Base-by-base conservation (phyloP, 768 basidiomycete species). In the Peribolospora kevripleyi region DNA sequence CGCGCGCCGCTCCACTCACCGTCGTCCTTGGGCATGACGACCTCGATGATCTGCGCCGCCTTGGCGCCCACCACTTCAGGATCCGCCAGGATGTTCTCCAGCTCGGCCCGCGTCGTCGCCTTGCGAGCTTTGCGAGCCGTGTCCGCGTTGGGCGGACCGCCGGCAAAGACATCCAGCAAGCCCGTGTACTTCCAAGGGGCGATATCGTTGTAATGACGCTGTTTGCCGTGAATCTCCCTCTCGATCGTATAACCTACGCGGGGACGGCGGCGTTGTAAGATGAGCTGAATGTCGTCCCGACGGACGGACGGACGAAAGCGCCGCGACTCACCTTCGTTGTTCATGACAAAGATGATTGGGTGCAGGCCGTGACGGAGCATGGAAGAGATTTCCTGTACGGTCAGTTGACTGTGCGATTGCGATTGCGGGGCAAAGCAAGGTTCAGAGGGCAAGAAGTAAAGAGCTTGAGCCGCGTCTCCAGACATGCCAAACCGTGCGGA, bases 191-290 rank as follows among this genome's bases (percentile, higher is more conserved):
- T 68, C 75, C 87, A 93, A 62, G 79, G 69, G 38, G 74, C 71
- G 60, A 97, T 80, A 64, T 93, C 80, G 65, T 91, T 91, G 68
- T 93, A 90, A 65, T 78, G 50, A 40, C 14, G n/a, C 1, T 53
- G 57, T 39, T 54, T 55, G 40, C 70, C 70, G 62, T 71, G 68
- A 54, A 72, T 71, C 59, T 72, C 74, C 13, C 81, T 75, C 70
- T 97, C 90, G 53, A 97, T 86, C 14, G 82, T 82, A 68, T 91
- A 91, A 0, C 84, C 81, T 2, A 51, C 37, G 47, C 2, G 39
- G 48, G 8, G 8, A 0, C 8, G 40, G 11, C 6, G 13, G 11
- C 14, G 36, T 38, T 14, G 25, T 4, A 6, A 11, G 43, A 3
- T 1, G 13, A 48, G n/a, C 14, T 0, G 41, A 41, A 43, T 7